Base-by-base conservation (phyloP, 352 stramenopile species). In the Phytophthora foliorum region DNA sequence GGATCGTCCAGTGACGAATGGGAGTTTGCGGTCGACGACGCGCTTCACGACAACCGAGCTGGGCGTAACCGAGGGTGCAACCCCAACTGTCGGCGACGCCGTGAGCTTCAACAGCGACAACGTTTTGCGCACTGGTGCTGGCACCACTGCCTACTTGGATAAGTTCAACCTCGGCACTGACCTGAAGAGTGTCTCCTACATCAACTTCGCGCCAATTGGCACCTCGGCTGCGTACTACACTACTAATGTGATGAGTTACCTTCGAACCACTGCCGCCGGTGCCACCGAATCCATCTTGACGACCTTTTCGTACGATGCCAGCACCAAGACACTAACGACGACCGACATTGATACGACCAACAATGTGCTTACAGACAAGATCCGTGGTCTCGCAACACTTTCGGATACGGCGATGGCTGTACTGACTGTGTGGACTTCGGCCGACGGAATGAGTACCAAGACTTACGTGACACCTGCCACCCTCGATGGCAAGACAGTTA, bases 101-200 rank as follows among this genome's bases (percentile, higher is more conserved):
- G 78, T 91, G 44, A 86, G 78, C 27, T 78, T 82, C 45, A 71
- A 65, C 44, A 71, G 24, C 8, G 57, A 73, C 21, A 77, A 66
- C 10, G 42, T 55, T 16, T 61, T 92, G 3, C 80, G 82, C 63
- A 81, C 78, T 13, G 82, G 86, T 21, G 84, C 86, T 13, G 84
- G 86, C 27, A 94, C 84, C 19, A 91, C 86, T 1, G 82, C 80
- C 5, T 94, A 94, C 74, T 52, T 92, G 27, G 64, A 81, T 54
- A 68, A 61, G 34, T 24, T 76, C 24, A 73, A 63, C 19, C 61
- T 90, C 6, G 68, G 16, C 5, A 8, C 32, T 0, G 31, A 57
- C 25, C 16, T 68, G 11, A 42, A 22, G 4, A 49, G 55, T 31
- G 42, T 74, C 3, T 68, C 69, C 52, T 91, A 82, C 60, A 65